Evolutionary conservation across 768 basidiomycete genomes (phyloP).

Genomic region (Lyophyllum semitale): DNA sequence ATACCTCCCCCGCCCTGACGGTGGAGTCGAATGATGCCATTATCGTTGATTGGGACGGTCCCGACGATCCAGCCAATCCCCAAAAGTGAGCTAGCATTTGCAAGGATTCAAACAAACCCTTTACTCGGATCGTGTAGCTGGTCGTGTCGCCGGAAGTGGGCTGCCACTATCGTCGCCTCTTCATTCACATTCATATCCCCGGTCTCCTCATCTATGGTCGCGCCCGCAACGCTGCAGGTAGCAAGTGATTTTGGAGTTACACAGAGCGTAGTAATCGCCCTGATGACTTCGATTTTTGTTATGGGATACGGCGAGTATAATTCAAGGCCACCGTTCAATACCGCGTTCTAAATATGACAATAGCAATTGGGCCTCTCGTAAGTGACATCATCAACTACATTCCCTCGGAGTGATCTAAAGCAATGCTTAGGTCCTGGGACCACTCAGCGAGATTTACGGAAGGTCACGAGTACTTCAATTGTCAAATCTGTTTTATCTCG

Average conservation of each 20-base stretch:
- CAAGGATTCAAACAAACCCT: neutral
- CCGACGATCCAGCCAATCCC: slow-evolving; percentile 60
- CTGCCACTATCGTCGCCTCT: slow-evolving; percentile 62
- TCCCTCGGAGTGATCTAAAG: neutral
- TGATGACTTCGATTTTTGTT: slow-evolving; percentile 58
- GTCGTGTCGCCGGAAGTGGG: slow-evolving; percentile 62
- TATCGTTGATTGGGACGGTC: slow-evolving; percentile 66
- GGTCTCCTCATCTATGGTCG: slow-evolving; percentile 73
- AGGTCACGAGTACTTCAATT: slow-evolving; percentile 61
- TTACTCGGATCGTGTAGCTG: slow-evolving; percentile 40
- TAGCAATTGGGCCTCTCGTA: slow-evolving; percentile 56
- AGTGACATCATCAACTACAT: slow-evolving; percentile 6
- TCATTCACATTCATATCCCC: slow-evolving; percentile 70
- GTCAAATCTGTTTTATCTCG: slow-evolving; percentile 67
- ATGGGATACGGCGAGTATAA: slow-evolving; percentile 54
- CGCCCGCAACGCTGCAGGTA: slow-evolving; percentile 59
- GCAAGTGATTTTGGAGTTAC: slow-evolving; percentile 57
- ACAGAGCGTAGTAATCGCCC: slow-evolving; percentile 45
- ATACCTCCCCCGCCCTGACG: too few relatives aligned
- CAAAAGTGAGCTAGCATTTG: slow-evolving; percentile 44
- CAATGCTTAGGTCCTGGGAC: slow-evolving; percentile 45
- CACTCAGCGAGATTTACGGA: slow-evolving; percentile 73
- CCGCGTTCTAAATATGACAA: neutral
- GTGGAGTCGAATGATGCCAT: slow-evolving; percentile 16
- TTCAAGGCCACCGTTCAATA: neutral